Base-by-base conservation (phyloP, 352 stramenopile genomes). In the Hyaloperonospora arabidopsidis region DNA sequence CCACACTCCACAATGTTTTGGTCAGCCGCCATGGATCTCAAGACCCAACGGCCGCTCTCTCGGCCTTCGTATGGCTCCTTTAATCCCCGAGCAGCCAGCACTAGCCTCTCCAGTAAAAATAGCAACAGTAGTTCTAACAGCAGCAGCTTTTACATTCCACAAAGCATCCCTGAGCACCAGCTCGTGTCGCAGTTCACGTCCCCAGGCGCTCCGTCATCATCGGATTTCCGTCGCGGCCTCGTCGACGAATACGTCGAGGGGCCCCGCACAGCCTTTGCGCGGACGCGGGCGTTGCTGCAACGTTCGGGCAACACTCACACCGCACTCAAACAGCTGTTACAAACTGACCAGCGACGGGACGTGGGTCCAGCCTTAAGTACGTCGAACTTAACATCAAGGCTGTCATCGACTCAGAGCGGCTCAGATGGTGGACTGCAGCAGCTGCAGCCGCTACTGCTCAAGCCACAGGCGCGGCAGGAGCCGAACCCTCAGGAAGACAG, bases 141-240 rank as follows among this genome's bases (percentile, higher is more conserved):
- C 43, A 63, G 55, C 44, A 71, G 59, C 60, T 82, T 85, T 50
- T 72, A 72, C 54, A 85, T 89, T 49, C 76, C 78, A 15, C 65
- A 86, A 62, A 88, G 77, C 56, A 89, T 89, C 52, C 79, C 79
- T 1, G 79, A 89, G 49, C 68, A 89, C 70, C 72, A 87, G 40
- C 70, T 68, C 15, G 57, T 87, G 32, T 74, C 73, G 6, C 76
- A 84, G 34, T 89, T 89, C 39, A 68, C 63, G 38, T 79, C 76
- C 1, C 78, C 78, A 15, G 22, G 68, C 23, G 54, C 54, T 23
- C 11, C 23, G 23, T 53, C 67, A 21, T 5, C 43, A 34, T 50
- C 25, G 25, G 25, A 29, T 29, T 29, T 7, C 25, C 25, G 25
- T 29, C 25, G 25, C 25, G 25, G 59, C 29, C 64, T 52, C 15